Evolutionary conservation across 176 grass and related monocot genomes (phyloP).

Genomic region (maize (Zea mays)): DNA sequence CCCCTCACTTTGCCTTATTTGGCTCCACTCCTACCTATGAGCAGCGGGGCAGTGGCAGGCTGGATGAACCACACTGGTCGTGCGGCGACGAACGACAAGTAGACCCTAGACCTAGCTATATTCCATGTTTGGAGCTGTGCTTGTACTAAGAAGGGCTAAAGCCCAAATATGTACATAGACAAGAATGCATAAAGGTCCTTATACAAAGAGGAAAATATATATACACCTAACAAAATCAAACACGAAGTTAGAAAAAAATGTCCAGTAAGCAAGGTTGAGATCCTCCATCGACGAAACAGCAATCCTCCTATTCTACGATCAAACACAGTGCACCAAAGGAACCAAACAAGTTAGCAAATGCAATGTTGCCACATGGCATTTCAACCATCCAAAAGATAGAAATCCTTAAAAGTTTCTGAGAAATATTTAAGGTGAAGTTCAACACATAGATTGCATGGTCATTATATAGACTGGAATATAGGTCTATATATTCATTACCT

Average conservation of each 20-base stretch:
- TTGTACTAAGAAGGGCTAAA: not conserved
- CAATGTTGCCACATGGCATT: not conserved
- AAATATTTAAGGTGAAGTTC: constrained; percentile 22
- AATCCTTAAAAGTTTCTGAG: not conserved
- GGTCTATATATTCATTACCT: constrained; percentile 52
- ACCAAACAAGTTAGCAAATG: not conserved
- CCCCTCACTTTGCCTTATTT: no score
- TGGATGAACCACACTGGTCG: not conserved
- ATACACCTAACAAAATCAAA: constrained; percentile 7
- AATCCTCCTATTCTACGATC: not conserved
- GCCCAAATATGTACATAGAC: not conserved
- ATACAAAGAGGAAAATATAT: not conserved
- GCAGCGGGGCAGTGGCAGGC: not conserved
- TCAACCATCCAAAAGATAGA: constrained; percentile 33
- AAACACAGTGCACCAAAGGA: constrained; percentile 14
- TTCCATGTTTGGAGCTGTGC: not conserved
- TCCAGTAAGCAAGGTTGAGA: not conserved
- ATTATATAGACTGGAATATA: constrained; percentile 3
- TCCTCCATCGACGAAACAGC: not conserved
- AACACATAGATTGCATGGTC: constrained; percentile 20
- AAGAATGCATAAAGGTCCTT: not conserved
- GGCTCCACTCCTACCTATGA: no score
- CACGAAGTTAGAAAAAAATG: constrained; percentile 10
- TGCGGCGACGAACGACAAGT: not conserved
- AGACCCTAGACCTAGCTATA: not conserved